Percentiles rank a stretch among this genome's conserved stretches.
phyloP scores from a whole-genome alignment of 805 yeast species.

The Cyberlindnera americana region DNA sequence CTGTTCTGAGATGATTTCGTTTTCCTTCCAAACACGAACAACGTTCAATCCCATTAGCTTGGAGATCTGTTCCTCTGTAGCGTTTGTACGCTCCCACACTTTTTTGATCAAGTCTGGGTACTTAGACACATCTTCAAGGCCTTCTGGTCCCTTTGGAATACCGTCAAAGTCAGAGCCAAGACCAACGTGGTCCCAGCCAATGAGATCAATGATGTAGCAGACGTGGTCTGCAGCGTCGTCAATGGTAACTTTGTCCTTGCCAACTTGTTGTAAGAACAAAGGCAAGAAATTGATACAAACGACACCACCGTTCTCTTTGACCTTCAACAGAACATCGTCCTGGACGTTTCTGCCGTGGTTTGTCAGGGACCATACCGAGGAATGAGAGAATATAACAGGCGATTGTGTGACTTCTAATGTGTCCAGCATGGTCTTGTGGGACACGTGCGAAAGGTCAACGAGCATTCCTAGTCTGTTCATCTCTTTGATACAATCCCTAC shows the following conservation, averaged over 20 bases:
- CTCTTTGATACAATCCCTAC: constrained; percentile 39
- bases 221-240: constrained; percentile 47
- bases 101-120: constrained; percentile 45
- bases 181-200: constrained; percentile 52
- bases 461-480: constrained; percentile 53
- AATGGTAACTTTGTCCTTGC: constrained; percentile 32
- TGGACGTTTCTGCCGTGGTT: constrained; percentile 45
- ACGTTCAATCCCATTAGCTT: constrained; percentile 45
- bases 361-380: constrained; percentile 40
- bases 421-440: constrained; percentile 45
- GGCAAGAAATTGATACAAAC: constrained; percentile 46
- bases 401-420: constrained; percentile 37
- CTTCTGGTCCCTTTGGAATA: constrained; percentile 44
- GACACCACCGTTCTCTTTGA: constrained; percentile 44
- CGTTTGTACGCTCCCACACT: constrained; percentile 33
- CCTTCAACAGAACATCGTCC: constrained; percentile 40
- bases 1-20: constrained; percentile 31
- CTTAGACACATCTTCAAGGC: constrained; percentile 53
- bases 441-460: constrained; percentile 48
- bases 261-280: constrained; percentile 30
- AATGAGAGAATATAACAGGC: constrained; percentile 49
- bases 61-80: constrained; percentile 42
- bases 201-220: constrained; percentile 37
- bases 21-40: constrained; percentile 42
- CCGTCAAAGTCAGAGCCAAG: constrained; percentile 54